Evolutionary conservation across 495 filamentous ascomycete species (phyloP), one percentile per base, ranked within the genome.

Genomic region (Apodospora peruviana): DNA sequence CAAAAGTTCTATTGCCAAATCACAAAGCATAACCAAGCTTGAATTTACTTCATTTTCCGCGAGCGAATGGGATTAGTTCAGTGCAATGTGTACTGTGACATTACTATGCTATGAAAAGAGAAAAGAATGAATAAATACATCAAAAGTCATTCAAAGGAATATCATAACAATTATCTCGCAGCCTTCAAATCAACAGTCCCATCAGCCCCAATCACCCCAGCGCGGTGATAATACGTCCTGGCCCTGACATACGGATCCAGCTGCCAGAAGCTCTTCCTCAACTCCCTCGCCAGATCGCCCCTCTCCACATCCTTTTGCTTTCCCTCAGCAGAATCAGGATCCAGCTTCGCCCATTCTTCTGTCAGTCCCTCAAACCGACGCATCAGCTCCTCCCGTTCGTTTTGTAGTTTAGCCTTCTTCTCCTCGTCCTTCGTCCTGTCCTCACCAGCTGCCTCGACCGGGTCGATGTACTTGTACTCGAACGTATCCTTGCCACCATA

Each of bases 181-280:
- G 27, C 14, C 27, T 7, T 32, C 27, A 32, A 32, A 32, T 32
- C 27, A 32, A 7, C 7, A 32, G 27, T 32, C 27, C 48, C 48
- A 11, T 10, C 0, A 25, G 22, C 0, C 12, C n/a, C 22, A 35
- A 51, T 27, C 22, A 51, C 40, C 4, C 48, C 48, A 14, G 18
- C 40, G 24, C 48, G 32, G 35, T 51, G 22, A 24, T 45, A 51
- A 23, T 37, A 45, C n/a, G 32, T 45, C 36, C 48, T 45, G 22
- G 48, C 48, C 9, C 48, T 40, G 34, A 51, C 35, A 32, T 45
- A 51, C 22, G 48, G 41, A 22, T 51, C 48, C 23, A 51, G 36
- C 23, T 39, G 16, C 48, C 48, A 51, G 48, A 39, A 22, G 25
- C 16, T 40, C 40, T 51, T 34, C 29, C 23, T 14, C 16, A 51